Conservation (phyloP, 2,329 filamentous ascomycete genomes). For the Microascus cirrosus region DNA sequence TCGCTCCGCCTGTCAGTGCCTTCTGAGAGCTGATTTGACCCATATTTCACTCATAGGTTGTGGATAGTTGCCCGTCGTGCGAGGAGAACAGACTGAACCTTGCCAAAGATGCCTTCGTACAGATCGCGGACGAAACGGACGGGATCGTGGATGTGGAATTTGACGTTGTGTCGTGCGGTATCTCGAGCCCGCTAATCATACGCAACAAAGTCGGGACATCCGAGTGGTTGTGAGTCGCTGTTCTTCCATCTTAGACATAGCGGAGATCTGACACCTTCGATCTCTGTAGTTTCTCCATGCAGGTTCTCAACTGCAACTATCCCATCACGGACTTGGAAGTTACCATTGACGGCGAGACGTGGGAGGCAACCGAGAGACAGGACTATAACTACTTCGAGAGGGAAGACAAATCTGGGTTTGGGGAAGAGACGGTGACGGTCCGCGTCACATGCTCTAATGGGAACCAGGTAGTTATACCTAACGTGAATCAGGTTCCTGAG, state of each 20-base stretch:
- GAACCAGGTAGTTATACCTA: conserved; percentile 9
- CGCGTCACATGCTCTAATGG: conserved; percentile 12
- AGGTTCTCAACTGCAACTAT: conserved; percentile 8
- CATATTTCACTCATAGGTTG: conserved; percentile 1
- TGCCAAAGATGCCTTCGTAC: conserved; percentile 6
- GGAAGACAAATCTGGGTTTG: conserved; percentile 10
- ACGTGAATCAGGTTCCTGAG: conserved; percentile 7
- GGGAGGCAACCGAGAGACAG: conserved; percentile 8
- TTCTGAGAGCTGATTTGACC: not conserved
- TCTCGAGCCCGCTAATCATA: conserved; percentile 6
- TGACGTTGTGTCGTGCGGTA: conserved; percentile 7
- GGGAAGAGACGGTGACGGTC: conserved; percentile 9
- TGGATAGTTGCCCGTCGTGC: conserved; percentile 9
- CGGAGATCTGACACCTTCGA: not conserved
- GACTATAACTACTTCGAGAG: conserved; percentile 12
- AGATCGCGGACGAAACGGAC: conserved; percentile 6
- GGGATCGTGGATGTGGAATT: conserved; percentile 8
- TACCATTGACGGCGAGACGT: conserved; percentile 7
- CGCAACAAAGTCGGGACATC: conserved; percentile 9
- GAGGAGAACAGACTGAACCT: conserved; percentile 8
- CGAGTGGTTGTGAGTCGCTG: conserved; percentile 6
- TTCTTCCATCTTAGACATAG: not conserved
- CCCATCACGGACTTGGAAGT: conserved; percentile 9
- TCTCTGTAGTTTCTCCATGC: conserved; percentile 6
- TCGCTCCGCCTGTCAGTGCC: too few species aligned